Percentiles rank a stretch among this genome's conserved stretches.
Evolutionary conservation across 1,284 basidiomycete genomes (phyloP).

Genomic region (Heterobasidion annosum): DNA sequence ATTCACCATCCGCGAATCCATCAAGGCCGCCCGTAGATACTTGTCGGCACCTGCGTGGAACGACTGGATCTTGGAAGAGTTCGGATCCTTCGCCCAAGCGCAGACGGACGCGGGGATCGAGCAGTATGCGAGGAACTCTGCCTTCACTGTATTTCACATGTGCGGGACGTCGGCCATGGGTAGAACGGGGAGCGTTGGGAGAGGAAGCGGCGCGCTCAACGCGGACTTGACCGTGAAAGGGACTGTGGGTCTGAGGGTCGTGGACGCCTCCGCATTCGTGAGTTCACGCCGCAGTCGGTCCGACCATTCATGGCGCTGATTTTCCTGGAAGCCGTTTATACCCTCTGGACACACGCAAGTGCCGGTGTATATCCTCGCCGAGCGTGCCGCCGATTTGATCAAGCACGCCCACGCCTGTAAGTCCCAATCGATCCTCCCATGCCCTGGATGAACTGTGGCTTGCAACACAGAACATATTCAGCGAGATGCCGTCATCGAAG

Average conservation of each 20-base stretch:
- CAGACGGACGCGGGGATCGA: slow-evolving; percentile 6
- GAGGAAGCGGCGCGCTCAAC: slow-evolving; percentile 13
- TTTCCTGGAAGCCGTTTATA: slow-evolving; percentile 3
- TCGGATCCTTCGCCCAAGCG: not conserved
- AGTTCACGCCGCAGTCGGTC: slow-evolving; percentile 3
- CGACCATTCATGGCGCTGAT: not conserved
- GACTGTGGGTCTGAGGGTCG: slow-evolving; percentile 13
- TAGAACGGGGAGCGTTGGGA: slow-evolving; percentile 3
- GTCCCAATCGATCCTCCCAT: too few relatives aligned
- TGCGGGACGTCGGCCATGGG: slow-evolving; percentile 15
- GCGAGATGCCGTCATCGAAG: too few relatives aligned
- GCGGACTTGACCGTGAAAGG: slow-evolving; percentile 17
- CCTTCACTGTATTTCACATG: slow-evolving; percentile 12
- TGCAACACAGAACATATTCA: too few relatives aligned
- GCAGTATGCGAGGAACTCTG: not conserved
- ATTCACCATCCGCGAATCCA: not conserved
- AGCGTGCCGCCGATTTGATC: slow-evolving; percentile 15
- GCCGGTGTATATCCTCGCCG: slow-evolving; percentile 37
- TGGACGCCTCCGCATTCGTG: slow-evolving; percentile 18
- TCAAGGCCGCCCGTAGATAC: slow-evolving; percentile 3
- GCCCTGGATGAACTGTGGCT: too few relatives aligned
- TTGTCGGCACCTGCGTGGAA: slow-evolving; percentile 4
- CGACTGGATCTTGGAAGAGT: slow-evolving; percentile 2
- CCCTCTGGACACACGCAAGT: slow-evolving; percentile 19
- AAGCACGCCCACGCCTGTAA: not conserved